Percentiles rank a stretch among this genome's conserved stretches.
These are phyloP conservation scores for Aureobasidium sp. DNA, from an alignment of 2,329 filamentous ascomycete genomes.

Conservation along the genomic window DNA sequence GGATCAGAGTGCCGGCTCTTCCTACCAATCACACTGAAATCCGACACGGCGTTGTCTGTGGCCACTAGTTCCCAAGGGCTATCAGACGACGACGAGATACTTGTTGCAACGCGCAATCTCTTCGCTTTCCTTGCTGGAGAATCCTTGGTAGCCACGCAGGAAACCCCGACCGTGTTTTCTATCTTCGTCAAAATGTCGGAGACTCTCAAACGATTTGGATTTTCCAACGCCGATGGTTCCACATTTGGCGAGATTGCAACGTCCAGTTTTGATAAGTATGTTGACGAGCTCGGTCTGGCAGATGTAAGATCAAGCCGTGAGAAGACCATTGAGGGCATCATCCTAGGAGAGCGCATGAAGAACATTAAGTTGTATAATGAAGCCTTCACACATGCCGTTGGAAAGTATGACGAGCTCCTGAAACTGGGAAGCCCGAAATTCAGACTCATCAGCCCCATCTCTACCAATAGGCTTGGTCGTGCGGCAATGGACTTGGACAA, in stretches of 20 bases:
- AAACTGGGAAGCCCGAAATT: slow-evolving; percentile 61
- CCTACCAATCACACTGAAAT: slow-evolving; percentile 48
- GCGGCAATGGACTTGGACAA: slow-evolving; percentile 71
- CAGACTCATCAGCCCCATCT: slow-evolving; percentile 58
- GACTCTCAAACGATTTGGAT: slow-evolving; percentile 48
- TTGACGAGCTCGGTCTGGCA: slow-evolving; percentile 65
- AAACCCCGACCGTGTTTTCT: slow-evolving; percentile 46
- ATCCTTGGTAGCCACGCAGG: slow-evolving; percentile 50
- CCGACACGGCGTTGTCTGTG: slow-evolving; percentile 29
- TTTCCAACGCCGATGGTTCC: slow-evolving; percentile 53
- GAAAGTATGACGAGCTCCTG: slow-evolving; percentile 68
- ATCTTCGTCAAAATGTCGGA: slow-evolving; percentile 54
- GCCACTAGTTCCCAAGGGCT: neutral
- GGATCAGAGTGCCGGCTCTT: slow-evolving; percentile 48
- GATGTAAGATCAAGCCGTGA: slow-evolving; percentile 77
- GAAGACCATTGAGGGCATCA: slow-evolving; percentile 78
- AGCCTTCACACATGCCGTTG: slow-evolving; percentile 82
- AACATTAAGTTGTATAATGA: slow-evolving; percentile 79
- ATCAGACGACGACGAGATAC: slow-evolving; percentile 33
- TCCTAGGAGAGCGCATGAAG: slow-evolving; percentile 82
- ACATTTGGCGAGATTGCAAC: slow-evolving; percentile 54
- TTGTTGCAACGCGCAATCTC: slow-evolving; percentile 53
- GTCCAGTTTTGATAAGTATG: slow-evolving; percentile 62
- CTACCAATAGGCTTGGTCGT: slow-evolving; percentile 70
- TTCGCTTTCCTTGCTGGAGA: slow-evolving; percentile 56